These are phyloP conservation scores for Brettanomyces custersianus DNA, from an alignment of 805 yeast genomes.

Conservation along the genomic window DNA sequence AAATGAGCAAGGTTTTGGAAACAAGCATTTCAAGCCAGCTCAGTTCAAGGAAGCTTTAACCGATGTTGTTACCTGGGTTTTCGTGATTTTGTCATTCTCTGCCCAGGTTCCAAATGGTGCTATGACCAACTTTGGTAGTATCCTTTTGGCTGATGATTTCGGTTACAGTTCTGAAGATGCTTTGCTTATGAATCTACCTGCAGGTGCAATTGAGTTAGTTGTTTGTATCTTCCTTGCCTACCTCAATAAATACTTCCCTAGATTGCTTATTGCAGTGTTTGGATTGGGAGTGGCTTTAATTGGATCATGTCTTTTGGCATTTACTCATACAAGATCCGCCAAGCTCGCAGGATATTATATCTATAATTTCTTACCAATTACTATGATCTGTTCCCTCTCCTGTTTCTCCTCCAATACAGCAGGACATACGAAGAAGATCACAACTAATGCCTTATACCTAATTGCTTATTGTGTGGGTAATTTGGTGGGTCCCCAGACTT, in stretches of 20 bases:
- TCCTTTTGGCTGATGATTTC: conserved; percentile 30
- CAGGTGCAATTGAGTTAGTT: conserved; percentile 28
- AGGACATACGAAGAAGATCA: conserved; percentile 64
- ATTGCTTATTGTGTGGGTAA: conserved; percentile 63
- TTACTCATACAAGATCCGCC: conserved; percentile 5
- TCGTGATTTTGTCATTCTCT: conserved; percentile 38
- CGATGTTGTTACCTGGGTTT: conserved; percentile 34
- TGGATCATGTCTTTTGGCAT: conserved; percentile 1
- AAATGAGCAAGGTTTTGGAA: conserved; percentile 56
- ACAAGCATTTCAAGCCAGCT: conserved; percentile 40
- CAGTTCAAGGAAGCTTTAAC: conserved; percentile 46
- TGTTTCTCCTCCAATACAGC: conserved; percentile 45
- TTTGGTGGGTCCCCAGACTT: conserved; percentile 68
- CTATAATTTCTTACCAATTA: conserved; percentile 20
- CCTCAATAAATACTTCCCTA: conserved; percentile 14
- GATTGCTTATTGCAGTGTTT: conserved; percentile 1
- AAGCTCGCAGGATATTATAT: conserved; percentile 16
- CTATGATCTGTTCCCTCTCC: conserved; percentile 24
- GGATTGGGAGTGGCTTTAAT: conserved; percentile 1
- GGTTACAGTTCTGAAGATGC: conserved; percentile 16
- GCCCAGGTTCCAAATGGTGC: conserved; percentile 50
- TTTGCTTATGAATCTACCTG: conserved; percentile 21
- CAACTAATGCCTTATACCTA: conserved; percentile 48
- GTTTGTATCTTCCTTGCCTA: conserved; percentile 19
- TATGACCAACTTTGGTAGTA: conserved; percentile 34